phyloP scores from a whole-genome alignment of 2,329 filamentous ascomycete species.

The Colletotrichum limetticola region DNA sequence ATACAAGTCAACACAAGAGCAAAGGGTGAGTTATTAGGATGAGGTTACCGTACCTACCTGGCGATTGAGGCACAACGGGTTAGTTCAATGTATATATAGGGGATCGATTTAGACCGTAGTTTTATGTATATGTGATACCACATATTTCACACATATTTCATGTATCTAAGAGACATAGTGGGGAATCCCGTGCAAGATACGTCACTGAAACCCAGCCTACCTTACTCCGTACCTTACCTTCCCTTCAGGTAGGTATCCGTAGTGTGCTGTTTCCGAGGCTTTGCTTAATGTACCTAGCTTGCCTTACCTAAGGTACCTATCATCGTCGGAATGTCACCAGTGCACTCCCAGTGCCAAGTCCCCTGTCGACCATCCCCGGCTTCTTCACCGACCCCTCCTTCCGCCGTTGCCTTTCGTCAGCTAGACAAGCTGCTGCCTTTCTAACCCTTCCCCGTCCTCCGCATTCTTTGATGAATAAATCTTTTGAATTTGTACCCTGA shows the following conservation, averaged over 20 bases:
- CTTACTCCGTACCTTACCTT: not conserved
- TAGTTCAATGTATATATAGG: conserved; percentile 24
- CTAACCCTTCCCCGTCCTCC: not conserved
- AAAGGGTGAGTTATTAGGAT: not conserved
- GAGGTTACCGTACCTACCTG: not conserved
- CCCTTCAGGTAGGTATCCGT: too few species aligned
- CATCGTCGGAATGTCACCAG: not conserved
- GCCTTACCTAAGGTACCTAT: not conserved
- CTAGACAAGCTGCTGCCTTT: not conserved
- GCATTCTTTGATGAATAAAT: not conserved
- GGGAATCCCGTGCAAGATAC: not conserved
- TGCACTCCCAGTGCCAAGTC: not conserved
- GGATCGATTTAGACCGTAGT: conserved; percentile 1
- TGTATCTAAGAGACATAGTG: conserved; percentile 9
- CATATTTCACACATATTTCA: not conserved
- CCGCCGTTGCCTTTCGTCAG: not conserved
- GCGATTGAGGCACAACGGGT: not conserved
- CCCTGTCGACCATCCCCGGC: not conserved
- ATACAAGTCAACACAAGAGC: not conserved
- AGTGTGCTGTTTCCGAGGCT: too few species aligned
- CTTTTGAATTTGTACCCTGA: not conserved
- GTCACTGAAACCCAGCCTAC: not conserved
- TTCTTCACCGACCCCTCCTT: not conserved
- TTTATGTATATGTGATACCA: not conserved
- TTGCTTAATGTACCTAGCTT: too few species aligned